Percentiles rank a stretch among this genome's conserved stretches.
These are phyloP conservation scores for Globisporangium rhizosaccharum DNA, from an alignment of 352 stramenopile species.

Conservation along the genomic window DNA sequence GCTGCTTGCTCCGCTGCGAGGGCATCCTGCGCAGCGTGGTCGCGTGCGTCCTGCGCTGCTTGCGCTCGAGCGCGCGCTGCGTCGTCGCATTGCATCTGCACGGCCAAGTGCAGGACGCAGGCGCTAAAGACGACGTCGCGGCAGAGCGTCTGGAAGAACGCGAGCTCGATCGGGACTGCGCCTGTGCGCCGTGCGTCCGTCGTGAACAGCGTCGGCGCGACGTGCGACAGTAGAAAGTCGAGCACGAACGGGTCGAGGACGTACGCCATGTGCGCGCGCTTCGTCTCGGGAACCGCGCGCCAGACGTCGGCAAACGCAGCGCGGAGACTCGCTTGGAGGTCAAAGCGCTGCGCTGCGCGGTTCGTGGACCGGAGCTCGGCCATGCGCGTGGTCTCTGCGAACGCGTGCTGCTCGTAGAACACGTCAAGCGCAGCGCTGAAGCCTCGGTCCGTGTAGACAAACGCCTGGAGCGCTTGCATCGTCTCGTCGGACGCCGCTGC, in stretches of 20 bases:
- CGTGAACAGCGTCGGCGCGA: constrained; percentile 28
- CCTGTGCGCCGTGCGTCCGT: constrained; percentile 9
- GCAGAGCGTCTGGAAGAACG: constrained; percentile 48
- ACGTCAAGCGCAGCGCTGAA: constrained; percentile 50
- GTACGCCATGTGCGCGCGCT: constrained; percentile 41
- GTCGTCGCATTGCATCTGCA: constrained; percentile 43
- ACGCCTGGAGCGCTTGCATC: constrained; percentile 31
- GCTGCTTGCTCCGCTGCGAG: constrained; percentile 18
- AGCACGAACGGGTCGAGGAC: constrained; percentile 62
- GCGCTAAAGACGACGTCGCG: constrained; percentile 56
- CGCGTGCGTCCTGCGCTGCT: constrained; percentile 11
- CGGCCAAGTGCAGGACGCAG: constrained; percentile 41
- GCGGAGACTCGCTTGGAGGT: constrained; percentile 33
- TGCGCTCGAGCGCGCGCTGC: constrained; percentile 10
- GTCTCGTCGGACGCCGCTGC: constrained; percentile 46
- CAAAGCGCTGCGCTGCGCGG: constrained; percentile 27
- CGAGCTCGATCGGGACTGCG: constrained; percentile 42
- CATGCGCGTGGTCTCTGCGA: constrained; percentile 69
- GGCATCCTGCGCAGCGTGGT: constrained; percentile 6
- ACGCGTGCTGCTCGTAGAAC: constrained; percentile 75
- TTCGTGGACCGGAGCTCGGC: constrained; percentile 47
- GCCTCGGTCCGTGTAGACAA: constrained; percentile 37
- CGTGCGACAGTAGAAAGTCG: constrained; percentile 46
- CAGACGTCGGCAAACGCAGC: constrained; percentile 54
- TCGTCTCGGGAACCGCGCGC: constrained; percentile 40